Percentiles rank a stretch among this genome's conserved stretches.
Conservation (phyloP, 306 rosid species). For the Pachyrhizus erosus region DNA sequence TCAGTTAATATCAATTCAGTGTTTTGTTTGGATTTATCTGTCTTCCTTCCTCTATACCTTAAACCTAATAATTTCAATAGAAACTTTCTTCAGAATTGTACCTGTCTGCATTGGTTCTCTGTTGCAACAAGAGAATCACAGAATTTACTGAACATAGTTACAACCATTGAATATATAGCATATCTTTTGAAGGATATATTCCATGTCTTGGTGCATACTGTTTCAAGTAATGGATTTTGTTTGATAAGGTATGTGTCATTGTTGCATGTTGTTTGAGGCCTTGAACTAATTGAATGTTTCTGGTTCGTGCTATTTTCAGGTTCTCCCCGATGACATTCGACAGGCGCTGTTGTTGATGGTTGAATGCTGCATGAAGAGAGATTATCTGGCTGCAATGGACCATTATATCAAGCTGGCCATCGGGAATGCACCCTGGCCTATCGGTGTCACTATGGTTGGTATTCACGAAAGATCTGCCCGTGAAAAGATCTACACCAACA, state of each 20-base stretch:
- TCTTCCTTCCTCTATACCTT: background rate
- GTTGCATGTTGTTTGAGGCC: background rate
- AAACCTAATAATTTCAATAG: background rate
- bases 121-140: background rate
- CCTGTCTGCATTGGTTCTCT: background rate
- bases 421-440: conserved; percentile 99
- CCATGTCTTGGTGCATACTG: background rate
- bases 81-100: background rate
- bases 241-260: conserved; percentile 2
- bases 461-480: conserved; percentile 99
- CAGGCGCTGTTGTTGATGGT: conserved; percentile 84
- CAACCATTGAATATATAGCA: background rate
- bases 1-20: background rate
- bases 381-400: conserved; percentile 98
- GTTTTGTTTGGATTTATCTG: background rate
- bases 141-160: background rate
- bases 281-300: background rate
- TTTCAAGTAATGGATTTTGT: conserved; percentile 16
- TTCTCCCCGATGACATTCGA: conserved; percentile 92
- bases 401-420: conserved; percentile 94
- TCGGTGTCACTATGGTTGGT: conserved; percentile 99
- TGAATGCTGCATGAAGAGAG: conserved; percentile 91
- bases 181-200: background rate
- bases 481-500: conserved; percentile 96
- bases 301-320: conserved; percentile 50